These are phyloP conservation scores for Psidium friedrichsthalianum DNA, from an alignment of 345 rosid species.

Conservation along the genomic window DNA sequence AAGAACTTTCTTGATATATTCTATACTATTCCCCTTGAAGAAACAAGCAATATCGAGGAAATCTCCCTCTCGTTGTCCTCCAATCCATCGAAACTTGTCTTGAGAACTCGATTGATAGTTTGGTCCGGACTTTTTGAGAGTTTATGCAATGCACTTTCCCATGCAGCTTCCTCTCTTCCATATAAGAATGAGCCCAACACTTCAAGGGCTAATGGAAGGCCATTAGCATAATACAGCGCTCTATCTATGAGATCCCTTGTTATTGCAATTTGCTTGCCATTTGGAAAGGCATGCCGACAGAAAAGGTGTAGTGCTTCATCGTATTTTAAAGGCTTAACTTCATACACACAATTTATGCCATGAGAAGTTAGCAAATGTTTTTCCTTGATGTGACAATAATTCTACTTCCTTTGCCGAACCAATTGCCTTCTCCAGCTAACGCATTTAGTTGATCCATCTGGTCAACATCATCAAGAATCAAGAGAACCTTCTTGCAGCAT, in stretches of 20 bases:
- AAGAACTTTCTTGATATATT: not conserved
- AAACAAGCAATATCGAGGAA: not conserved
- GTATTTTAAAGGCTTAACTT: not conserved
- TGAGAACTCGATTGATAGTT: not conserved
- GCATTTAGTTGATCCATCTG: not conserved
- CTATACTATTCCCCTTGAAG: not conserved
- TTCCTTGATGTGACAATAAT: not conserved
- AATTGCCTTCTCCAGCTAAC: not conserved
- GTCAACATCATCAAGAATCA: not conserved
- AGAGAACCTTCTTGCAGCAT: not conserved
- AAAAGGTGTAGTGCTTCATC: not conserved
- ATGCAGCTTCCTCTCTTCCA: fast-evolving
- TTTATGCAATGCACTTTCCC: not conserved
- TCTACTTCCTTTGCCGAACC: not conserved
- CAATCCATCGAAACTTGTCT: not conserved
- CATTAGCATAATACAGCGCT: not conserved
- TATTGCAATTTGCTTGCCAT: not conserved
- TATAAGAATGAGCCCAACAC: not conserved
- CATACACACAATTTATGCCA: not conserved
- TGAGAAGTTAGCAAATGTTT: not conserved
- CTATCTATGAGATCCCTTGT: not conserved
- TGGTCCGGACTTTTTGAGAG: not conserved
- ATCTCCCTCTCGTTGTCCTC: not conserved
- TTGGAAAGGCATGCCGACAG: not conserved
- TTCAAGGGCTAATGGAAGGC: not conserved